Evolutionary conservation across 2,329 filamentous ascomycete species (phyloP).

Genomic region (Monilinia laxa): DNA sequence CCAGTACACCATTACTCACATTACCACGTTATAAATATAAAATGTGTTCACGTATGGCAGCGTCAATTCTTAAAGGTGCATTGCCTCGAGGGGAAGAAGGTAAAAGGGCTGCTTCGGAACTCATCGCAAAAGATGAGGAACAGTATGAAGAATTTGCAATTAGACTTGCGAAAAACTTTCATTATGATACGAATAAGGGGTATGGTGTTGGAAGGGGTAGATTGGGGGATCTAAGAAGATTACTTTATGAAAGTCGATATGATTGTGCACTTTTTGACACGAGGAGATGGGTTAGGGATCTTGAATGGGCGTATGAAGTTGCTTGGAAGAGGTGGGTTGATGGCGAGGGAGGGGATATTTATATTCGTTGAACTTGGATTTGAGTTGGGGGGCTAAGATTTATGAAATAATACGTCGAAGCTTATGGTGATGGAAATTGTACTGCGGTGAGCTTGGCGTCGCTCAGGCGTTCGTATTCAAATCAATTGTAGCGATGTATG

Average conservation of each 20-base stretch:
- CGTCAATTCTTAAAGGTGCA: constrained; percentile 87
- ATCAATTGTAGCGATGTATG: constrained; percentile 10
- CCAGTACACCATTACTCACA: constrained; percentile 87
- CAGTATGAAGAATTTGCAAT: constrained; percentile 82
- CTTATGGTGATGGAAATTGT: no score
- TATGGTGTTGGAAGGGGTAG: constrained; percentile 63
- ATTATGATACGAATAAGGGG: constrained; percentile 52
- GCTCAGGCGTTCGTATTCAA: constrained; percentile 4
- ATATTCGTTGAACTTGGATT: constrained; percentile 50
- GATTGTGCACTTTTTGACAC: constrained; percentile 89
- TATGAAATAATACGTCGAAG: no score
- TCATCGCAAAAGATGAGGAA: constrained; percentile 75
- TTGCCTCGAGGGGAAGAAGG: constrained; percentile 73
- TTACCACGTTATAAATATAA: constrained; percentile 92
- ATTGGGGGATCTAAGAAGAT: constrained; percentile 72
- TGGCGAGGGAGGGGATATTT: constrained; percentile 90
- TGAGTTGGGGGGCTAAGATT: no score
- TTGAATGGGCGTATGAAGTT: constrained; percentile 84
- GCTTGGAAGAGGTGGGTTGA: constrained; percentile 87
- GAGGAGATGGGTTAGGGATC: constrained; percentile 80
- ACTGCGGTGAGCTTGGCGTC: background rate
- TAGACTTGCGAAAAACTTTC: constrained; percentile 61
- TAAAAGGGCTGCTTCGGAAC: constrained; percentile 63
- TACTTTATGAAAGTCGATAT: constrained; percentile 84
- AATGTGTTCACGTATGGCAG: constrained; percentile 98